Evolutionary conservation across 805 yeast species (phyloP).

Genomic region (Saturnispora hagleri): DNA sequence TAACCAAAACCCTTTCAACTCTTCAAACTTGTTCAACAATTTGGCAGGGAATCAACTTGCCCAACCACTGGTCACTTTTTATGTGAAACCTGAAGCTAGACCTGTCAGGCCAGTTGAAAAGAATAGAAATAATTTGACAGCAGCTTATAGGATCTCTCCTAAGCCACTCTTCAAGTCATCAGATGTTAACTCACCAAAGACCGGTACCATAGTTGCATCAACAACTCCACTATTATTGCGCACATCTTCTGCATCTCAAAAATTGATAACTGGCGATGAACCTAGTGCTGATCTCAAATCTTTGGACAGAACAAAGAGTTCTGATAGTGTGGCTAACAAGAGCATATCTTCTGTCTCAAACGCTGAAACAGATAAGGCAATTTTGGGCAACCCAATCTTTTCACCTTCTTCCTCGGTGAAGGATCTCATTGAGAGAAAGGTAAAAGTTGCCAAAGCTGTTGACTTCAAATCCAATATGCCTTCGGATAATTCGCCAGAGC

Average conservation of each 20-base stretch:
- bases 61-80: conserved; percentile 31
- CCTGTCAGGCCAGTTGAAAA: conserved; percentile 40
- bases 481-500: background rate
- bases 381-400: conserved; percentile 62
- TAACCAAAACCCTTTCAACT: conserved; percentile 69
- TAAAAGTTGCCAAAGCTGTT: conserved; percentile 23
- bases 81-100: conserved; percentile 43
- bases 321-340: conserved; percentile 15
- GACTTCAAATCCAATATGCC: conserved; percentile 23
- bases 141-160: conserved; percentile 59
- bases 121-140: conserved; percentile 50
- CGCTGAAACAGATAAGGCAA: conserved; percentile 52
- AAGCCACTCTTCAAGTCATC: conserved; percentile 40
- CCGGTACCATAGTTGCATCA: conserved; percentile 21
- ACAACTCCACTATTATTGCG: conserved; percentile 13
- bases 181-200: conserved; percentile 15
- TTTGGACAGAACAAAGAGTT: background rate
- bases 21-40: conserved; percentile 53
- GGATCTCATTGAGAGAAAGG: conserved; percentile 44
- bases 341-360: conserved; percentile 15
- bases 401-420: conserved; percentile 50
- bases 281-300: conserved; percentile 1
- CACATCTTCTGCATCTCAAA: conserved; percentile 1
- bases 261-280: conserved; percentile 1
- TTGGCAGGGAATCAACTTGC: conserved; percentile 20